Conservation (phyloP, 768 basidiomycete species). For the Gyrodon lividus region DNA sequence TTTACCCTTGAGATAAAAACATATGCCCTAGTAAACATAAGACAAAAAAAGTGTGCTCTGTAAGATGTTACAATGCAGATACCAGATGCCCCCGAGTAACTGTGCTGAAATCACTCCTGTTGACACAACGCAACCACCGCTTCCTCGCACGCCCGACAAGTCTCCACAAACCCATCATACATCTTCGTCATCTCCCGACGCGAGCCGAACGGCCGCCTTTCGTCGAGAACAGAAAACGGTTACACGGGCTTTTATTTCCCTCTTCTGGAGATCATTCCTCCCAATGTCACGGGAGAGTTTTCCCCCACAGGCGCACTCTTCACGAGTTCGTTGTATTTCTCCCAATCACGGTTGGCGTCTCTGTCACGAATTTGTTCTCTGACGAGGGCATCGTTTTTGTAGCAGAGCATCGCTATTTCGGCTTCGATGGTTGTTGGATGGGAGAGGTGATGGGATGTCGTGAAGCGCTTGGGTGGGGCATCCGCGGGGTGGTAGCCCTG, state of each 20-base stretch:
- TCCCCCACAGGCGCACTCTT: conserved; percentile 54
- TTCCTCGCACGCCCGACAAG: conserved; percentile 59
- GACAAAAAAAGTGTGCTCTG: not conserved
- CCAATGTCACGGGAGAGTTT: conserved; percentile 28
- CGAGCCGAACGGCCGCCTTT: conserved; percentile 26
- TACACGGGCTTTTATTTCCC: conserved; percentile 45
- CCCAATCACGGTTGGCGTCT: conserved; percentile 63
- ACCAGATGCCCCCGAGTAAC: not conserved
- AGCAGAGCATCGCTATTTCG: conserved; percentile 89
- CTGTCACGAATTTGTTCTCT: conserved; percentile 73
- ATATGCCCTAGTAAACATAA: not conserved
- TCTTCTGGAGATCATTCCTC: conserved; percentile 27
- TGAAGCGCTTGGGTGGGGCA: conserved; percentile 64
- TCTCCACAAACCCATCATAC: conserved; percentile 54
- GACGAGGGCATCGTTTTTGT: conserved; percentile 85
- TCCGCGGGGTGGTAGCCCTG: conserved; percentile 67
- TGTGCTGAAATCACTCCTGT: not conserved
- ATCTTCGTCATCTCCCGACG: conserved; percentile 39
- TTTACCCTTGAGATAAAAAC: not conserved
- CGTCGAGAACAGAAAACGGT: conserved; percentile 58
- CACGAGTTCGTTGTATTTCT: conserved; percentile 64
- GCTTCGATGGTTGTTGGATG: conserved; percentile 62
- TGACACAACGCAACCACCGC: conserved; percentile 36
- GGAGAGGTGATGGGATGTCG: conserved; percentile 71
- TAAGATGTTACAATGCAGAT: not conserved